phyloP scores from a whole-genome alignment of 2,329 filamentous ascomycete genomes.

The Fusarium vanettenii region DNA sequence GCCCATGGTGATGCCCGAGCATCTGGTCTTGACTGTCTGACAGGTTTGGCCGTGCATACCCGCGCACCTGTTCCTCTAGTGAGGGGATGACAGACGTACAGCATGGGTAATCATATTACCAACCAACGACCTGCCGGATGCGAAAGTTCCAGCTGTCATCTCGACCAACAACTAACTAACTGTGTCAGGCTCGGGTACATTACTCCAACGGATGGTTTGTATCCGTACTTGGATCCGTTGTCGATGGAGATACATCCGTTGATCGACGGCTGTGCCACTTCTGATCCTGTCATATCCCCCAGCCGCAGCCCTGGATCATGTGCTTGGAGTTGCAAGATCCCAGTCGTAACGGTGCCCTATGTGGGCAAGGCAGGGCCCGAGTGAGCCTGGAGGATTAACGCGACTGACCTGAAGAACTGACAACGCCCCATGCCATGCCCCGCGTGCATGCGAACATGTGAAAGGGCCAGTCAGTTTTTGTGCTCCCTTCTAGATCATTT shows the following conservation, averaged over 20 bases:
- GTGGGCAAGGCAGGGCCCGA: neutral
- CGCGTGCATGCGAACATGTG: slow-evolving; percentile 22
- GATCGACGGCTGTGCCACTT: slow-evolving; percentile 33
- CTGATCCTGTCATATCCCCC: slow-evolving; percentile 7
- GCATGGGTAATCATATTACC: slow-evolving; percentile 2
- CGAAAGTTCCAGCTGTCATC: slow-evolving; percentile 12
- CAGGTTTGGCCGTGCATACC: neutral
- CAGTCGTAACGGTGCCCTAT: neutral
- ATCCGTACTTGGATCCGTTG: neutral
- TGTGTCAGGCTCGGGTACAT: slow-evolving; percentile 14
- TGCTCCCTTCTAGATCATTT: slow-evolving; percentile 11
- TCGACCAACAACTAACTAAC: neutral
- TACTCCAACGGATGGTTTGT: slow-evolving; percentile 6
- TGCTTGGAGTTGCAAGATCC: slow-evolving; percentile 11
- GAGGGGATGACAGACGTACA: neutral
- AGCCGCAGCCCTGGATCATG: slow-evolving; percentile 16
- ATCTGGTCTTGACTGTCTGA: neutral
- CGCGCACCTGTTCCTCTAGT: neutral
- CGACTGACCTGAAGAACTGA: neutral
- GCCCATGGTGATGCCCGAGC: neutral
- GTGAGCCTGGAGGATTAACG: neutral
- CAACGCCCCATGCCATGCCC: neutral
- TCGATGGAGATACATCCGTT: slow-evolving; percentile 17
- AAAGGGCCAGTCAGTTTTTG: slow-evolving; percentile 3
- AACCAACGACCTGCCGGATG: slow-evolving; percentile 26